Evolutionary conservation across 768 basidiomycete species (phyloP).

Genomic region (Gloeostereum incarnatum): DNA sequence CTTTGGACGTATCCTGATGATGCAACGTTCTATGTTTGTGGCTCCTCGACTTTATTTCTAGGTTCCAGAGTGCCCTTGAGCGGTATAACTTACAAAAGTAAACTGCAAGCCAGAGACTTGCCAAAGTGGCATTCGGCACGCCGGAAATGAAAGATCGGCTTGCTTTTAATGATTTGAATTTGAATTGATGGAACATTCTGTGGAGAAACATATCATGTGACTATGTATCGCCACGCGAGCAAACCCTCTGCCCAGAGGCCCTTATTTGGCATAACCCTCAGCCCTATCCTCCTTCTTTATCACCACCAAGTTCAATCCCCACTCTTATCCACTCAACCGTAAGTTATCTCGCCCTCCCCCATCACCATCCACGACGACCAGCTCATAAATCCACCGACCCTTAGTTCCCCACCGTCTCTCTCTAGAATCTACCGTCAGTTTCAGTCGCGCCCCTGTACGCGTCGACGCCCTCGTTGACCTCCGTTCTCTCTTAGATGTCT

Average conservation of each 20-base stretch:
- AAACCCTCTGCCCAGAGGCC: neutral
- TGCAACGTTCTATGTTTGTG: no score
- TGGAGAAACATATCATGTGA: no score
- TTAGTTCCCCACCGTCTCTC: neutral
- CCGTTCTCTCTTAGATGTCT: conserved; percentile 45
- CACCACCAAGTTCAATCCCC: neutral
- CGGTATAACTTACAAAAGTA: no score
- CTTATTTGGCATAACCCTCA: neutral
- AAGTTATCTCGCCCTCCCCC: neutral
- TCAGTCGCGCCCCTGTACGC: conserved; percentile 7
- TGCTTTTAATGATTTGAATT: no score
- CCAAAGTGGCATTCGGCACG: no score
- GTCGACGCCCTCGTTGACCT: conserved; percentile 5
- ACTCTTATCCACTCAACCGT: conserved; percentile 1
- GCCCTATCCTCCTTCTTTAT: conserved; percentile 4
- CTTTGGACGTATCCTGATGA: no score
- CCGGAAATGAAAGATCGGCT: no score
- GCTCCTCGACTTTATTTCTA: no score
- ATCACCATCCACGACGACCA: neutral
- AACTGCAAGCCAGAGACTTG: no score
- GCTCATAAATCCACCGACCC: conserved; percentile 4
- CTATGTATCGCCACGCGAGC: no score
- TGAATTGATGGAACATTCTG: no score
- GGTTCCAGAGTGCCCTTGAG: no score
- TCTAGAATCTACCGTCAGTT: conserved; percentile 7